Base-by-base conservation (phyloP, 2,329 filamentous ascomycete genomes). In the Helminthosporium solani region DNA sequence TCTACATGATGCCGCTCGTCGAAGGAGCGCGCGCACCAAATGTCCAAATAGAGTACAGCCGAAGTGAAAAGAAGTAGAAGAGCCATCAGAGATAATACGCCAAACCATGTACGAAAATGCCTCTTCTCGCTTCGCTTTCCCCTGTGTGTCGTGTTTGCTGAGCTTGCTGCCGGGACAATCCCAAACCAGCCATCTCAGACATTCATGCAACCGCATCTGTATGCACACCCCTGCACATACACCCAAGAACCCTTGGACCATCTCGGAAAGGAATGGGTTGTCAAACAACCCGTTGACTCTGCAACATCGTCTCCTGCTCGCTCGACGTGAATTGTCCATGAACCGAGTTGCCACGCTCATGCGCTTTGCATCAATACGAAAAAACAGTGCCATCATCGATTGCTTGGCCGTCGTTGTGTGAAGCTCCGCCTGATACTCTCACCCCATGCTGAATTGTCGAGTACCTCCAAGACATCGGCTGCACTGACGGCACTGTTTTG, bases 391-490 rank as follows among this genome's bases (percentile, higher is more conserved):
- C 35, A 25, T 53, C 49, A 59, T 30, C 58, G 49, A 18, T 50
- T 50, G 23, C 58, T 56, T 19, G 63, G 57, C 40, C 81, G 75
- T 60, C 77, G 77, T 61, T 77, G 80, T 42, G 90, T 96, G 58
- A 94, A 90, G 73, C 90, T 95, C 52, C 90, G 81, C 53, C 90
- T 80, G 54, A 96, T 90, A 75, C 88, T 95, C 72, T 95, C 89
- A 41, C 92, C 88, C 92, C 92, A 97, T 14, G 88, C 86, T 15
- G 89, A 94, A 62, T 92, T 88, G 61, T 94, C 89, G 44, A 97
- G 79, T 64, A 94, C 87, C 56, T 90, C 84, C 68, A 91, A 82
- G 56, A 95, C 87, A 60, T 90, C 86, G 38, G 85, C 81, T 40
- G 86, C 84, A 61, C 83, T 89, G 46, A 91, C 85, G 4, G 79